Conservation (phyloP, 805 yeast species). For the Ogataea corticis region DNA sequence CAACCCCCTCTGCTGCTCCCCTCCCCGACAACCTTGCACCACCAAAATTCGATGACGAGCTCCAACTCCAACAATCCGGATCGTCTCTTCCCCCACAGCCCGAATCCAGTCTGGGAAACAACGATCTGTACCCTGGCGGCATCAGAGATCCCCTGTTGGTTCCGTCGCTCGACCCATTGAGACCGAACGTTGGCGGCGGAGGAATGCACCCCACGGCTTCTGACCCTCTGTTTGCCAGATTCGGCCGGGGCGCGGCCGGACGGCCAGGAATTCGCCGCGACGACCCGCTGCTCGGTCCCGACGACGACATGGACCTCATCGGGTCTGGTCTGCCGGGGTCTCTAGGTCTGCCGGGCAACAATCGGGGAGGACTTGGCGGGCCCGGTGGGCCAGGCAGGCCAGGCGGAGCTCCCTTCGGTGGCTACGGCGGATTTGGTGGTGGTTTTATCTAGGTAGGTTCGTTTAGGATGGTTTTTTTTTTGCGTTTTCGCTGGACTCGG, state of each 20-base stretch:
- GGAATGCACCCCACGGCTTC: conserved; percentile 57
- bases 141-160: conserved; percentile 41
- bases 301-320: conserved; percentile 42
- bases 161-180: conserved; percentile 45
- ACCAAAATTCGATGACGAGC: conserved; percentile 57
- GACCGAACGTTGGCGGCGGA: conserved; percentile 31
- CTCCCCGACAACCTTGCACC: conserved; percentile 35
- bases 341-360: conserved; percentile 13
- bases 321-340: conserved; percentile 49
- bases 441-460: no score
- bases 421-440: neutral
- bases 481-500: no score
- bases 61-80: conserved; percentile 33
- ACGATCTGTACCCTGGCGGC: conserved; percentile 50
- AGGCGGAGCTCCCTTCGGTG: no score
- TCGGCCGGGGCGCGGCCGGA: conserved; percentile 25
- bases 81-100: conserved; percentile 13
- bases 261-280: conserved; percentile 54
- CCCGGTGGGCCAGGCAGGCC: neutral
- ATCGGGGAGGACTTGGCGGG: conserved; percentile 5
- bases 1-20: conserved; percentile 6
- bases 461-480: no score
- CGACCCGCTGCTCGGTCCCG: conserved; percentile 50
- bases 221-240: conserved; percentile 49
- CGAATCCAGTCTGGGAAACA: conserved; percentile 40